Evolutionary conservation across 1,284 basidiomycete species (phyloP), one percentile per base, ranked within the genome.

Genomic region (Pseudozyma hubeiensis): DNA sequence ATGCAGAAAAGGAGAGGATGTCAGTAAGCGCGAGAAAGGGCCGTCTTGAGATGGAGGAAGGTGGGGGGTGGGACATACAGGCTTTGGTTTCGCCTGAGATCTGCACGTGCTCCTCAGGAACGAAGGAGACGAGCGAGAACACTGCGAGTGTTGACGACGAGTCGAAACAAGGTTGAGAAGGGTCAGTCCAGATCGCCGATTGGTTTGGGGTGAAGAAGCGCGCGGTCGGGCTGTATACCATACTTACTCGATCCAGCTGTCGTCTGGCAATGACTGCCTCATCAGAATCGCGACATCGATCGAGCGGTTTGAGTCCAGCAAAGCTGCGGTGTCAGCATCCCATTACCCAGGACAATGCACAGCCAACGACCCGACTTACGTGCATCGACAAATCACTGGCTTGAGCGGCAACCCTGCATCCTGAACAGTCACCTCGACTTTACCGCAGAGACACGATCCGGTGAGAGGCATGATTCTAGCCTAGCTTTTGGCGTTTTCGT

Each of bases 381-480:
- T 54, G 69, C 64, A 66, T 43, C 59, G 51, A 40, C 69, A 72
- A 30, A 60, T 41, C 1, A 59, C 50, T 1, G 61, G 53, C 53
- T 58, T 54, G 34, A 73, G 30, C 7, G 70, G 70, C 45, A 64
- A 17, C 10, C 49, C 64, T 4, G 24, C 33, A 37, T 73, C 64
- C 37, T 64, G 43, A 30, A 73, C 43, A 16, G 61, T 59, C 33
- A 73, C 45, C 52, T 64, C 45, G 35, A 73, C 57, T 17, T 48
- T 44, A 5, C 64, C 70, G 47, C 70, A 67, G 16, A 67, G 64
- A 46, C 69, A 72, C 4, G 41, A 41, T 49, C 69, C 69, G 46
- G 50, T 45, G 40, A 67, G 46, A 9, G 69, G 48, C 69, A 72
- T 58, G 24, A 4, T 53, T 50, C 37, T 24, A 4, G 14, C 35